Conservation (phyloP, 192 early-diverging fungal genomes). For the Rhizoclosmatium globosum region DNA sequence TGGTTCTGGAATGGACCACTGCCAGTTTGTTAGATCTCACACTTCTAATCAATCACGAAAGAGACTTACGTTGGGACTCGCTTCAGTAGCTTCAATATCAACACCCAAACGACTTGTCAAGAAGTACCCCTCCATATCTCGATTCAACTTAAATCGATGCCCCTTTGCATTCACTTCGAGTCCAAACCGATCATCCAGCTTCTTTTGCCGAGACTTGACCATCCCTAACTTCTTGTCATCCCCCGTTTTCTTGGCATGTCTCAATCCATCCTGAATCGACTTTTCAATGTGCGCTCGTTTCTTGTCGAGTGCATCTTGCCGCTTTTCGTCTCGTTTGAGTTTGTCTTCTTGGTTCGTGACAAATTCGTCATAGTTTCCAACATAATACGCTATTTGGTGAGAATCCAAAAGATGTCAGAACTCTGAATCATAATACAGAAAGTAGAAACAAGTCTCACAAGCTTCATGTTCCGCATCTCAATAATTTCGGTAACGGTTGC, state of each 20-base stretch:
- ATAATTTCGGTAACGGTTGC: slow-evolving; percentile 71
- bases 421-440: not conserved
- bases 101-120: slow-evolving; percentile 16
- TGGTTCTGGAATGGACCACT: slow-evolving; percentile 76
- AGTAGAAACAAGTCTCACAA: not conserved
- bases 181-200: slow-evolving; percentile 51
- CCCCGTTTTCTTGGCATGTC: slow-evolving; percentile 75
- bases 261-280: slow-evolving; percentile 79
- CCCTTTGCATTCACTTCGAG: slow-evolving; percentile 60
- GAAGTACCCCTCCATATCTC: slow-evolving; percentile 47
- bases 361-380: slow-evolving; percentile 89
- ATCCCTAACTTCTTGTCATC: slow-evolving; percentile 84
- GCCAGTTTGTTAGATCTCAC: not conserved
- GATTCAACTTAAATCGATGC: slow-evolving; percentile 57
- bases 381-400: slow-evolving; percentile 63
- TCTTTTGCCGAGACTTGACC: slow-evolving; percentile 59
- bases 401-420: not conserved
- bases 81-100: slow-evolving; percentile 51
- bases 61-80: slow-evolving; percentile 44
- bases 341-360: slow-evolving; percentile 78
- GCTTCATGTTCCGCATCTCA: slow-evolving; percentile 22
- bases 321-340: slow-evolving; percentile 70
- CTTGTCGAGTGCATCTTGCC: slow-evolving; percentile 69
- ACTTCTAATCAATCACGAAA: not conserved
- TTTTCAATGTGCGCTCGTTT: slow-evolving; percentile 76